A percentile compares a stretch with the other conserved stretches of the same genome.
phyloP scores from a whole-genome alignment of 331 rosid genomes.

The Stylosanthes scabra region DNA sequence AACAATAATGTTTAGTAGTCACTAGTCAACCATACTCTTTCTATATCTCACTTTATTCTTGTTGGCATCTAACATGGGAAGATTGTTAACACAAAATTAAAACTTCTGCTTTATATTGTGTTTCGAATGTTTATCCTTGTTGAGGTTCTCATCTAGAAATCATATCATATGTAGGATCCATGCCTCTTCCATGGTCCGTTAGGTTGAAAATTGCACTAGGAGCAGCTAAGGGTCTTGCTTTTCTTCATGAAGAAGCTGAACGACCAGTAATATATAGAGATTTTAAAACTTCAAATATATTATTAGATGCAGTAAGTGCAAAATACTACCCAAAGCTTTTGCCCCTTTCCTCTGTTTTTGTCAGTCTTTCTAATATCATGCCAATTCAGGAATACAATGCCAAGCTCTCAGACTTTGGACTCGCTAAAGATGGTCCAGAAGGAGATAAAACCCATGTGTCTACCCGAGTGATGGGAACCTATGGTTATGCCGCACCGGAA shows the following conservation, averaged over 20 bases:
- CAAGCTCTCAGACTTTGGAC: slow-evolving; percentile 97
- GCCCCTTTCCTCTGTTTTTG: slow-evolving; percentile 12
- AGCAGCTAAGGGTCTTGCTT: slow-evolving; percentile 96
- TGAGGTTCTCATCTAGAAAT: slow-evolving; percentile 33
- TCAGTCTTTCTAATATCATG: slow-evolving; percentile 44
- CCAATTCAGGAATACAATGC: slow-evolving; percentile 86
- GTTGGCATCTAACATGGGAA: slow-evolving; percentile 25
- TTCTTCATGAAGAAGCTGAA: slow-evolving; percentile 95
- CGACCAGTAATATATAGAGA: slow-evolving; percentile 94
- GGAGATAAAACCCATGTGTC: slow-evolving; percentile 98
- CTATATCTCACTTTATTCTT: slow-evolving; percentile 16
- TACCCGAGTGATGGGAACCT: slow-evolving; percentile 98
- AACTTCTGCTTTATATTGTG: slow-evolving; percentile 18
- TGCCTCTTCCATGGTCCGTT: slow-evolving; percentile 98
- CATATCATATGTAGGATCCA: slow-evolving; percentile 66
- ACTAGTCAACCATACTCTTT: neutral
- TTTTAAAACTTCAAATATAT: slow-evolving; percentile 93
- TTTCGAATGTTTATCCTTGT: slow-evolving; percentile 19
- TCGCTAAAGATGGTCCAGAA: slow-evolving; percentile 98
- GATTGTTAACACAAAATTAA: slow-evolving; percentile 18
- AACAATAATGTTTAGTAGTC: slow-evolving; percentile 19
- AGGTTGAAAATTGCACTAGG: slow-evolving; percentile 97
- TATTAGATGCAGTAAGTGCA: slow-evolving; percentile 91
- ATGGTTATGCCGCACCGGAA: slow-evolving; percentile 98
- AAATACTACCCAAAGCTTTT: slow-evolving; percentile 19